Conservation (phyloP, 345 rosid genomes). For the Eutrema yunnanense region DNA sequence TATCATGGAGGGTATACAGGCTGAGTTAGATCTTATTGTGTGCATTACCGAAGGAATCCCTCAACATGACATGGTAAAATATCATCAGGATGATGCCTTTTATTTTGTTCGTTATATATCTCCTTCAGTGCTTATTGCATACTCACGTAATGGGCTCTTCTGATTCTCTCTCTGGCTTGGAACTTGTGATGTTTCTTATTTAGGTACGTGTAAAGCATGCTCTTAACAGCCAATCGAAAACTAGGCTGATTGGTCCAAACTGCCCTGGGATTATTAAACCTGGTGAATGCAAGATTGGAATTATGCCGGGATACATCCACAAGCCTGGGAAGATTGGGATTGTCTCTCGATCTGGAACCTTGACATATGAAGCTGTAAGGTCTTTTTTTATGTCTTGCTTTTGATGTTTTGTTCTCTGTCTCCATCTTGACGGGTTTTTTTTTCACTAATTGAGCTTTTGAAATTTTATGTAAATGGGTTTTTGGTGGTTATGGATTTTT, state of each 20-base stretch:
- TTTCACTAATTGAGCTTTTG: background rate
- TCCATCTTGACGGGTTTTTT: background rate
- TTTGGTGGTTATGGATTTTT: background rate
- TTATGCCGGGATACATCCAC: slow-evolving; percentile 98
- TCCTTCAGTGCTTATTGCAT: background rate
- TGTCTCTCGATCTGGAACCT: slow-evolving; percentile 94
- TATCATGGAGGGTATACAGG: slow-evolving; percentile 87
- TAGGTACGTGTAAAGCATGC: slow-evolving; percentile 96
- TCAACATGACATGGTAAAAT: slow-evolving; percentile 87
- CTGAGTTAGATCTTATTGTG: slow-evolving; percentile 86
- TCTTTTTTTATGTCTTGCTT: background rate
- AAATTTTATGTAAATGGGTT: background rate
- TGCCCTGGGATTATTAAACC: slow-evolving; percentile 97
- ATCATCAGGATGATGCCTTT: background rate
- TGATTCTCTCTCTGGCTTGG: slow-evolving; percentile 7
- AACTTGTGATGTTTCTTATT: background rate
- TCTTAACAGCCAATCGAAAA: slow-evolving; percentile 78
- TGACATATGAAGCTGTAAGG: slow-evolving; percentile 98
- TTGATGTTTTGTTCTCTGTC: background rate
- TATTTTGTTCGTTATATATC: background rate
- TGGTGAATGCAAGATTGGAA: slow-evolving; percentile 94
- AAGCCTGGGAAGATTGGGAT: slow-evolving; percentile 95
- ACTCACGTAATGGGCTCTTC: background rate
- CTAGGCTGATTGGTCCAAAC: slow-evolving; percentile 92
- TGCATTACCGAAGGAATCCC: slow-evolving; percentile 97